phyloP scores from a whole-genome alignment of 2,329 filamentous ascomycete genomes.

The Fusarium sp. region DNA sequence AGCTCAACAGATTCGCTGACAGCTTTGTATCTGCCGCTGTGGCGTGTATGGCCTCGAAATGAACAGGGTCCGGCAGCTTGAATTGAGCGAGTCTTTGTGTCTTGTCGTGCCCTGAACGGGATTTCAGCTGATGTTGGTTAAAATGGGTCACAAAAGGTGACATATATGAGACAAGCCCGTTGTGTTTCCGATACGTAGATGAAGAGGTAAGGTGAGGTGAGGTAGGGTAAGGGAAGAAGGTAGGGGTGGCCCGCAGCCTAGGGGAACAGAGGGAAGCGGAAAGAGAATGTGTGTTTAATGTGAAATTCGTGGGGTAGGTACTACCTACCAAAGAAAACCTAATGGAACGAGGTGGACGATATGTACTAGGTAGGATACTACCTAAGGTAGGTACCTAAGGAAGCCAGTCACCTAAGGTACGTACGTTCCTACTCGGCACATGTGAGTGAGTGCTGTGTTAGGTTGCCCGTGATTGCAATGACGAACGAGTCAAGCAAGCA shows the following conservation, averaged over 20 bases:
- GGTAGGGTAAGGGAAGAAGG: slow-evolving; percentile 11
- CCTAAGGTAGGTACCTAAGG: no score
- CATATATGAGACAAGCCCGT: slow-evolving; percentile 29
- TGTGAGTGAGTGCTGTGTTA: slow-evolving; percentile 28
- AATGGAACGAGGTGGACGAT: no score
- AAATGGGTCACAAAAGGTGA: slow-evolving; percentile 6
- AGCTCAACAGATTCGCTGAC: slow-evolving; percentile 15
- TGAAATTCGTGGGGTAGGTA: slow-evolving; percentile 32
- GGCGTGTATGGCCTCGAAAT: background rate
- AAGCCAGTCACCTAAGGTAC: background rate
- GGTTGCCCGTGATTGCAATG: slow-evolving; percentile 25
- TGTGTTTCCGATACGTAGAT: slow-evolving; percentile 31
- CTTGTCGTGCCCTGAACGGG: background rate
- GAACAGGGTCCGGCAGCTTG: background rate
- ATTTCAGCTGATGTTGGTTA: slow-evolving; percentile 7
- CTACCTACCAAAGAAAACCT: background rate
- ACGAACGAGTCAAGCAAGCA: slow-evolving; percentile 26
- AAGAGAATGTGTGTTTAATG: slow-evolving; percentile 8
- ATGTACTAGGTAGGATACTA: no score
- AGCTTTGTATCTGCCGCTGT: slow-evolving; percentile 8
- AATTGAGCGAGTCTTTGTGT: slow-evolving; percentile 4
- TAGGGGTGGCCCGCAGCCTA: slow-evolving; percentile 33
- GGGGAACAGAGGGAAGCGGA: slow-evolving; percentile 15
- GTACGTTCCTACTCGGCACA: slow-evolving; percentile 28
- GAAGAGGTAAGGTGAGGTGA: slow-evolving; percentile 25